phyloP scores from a whole-genome alignment of 2,329 filamentous ascomycete species.

The Pseudohalonectria lignicola region DNA sequence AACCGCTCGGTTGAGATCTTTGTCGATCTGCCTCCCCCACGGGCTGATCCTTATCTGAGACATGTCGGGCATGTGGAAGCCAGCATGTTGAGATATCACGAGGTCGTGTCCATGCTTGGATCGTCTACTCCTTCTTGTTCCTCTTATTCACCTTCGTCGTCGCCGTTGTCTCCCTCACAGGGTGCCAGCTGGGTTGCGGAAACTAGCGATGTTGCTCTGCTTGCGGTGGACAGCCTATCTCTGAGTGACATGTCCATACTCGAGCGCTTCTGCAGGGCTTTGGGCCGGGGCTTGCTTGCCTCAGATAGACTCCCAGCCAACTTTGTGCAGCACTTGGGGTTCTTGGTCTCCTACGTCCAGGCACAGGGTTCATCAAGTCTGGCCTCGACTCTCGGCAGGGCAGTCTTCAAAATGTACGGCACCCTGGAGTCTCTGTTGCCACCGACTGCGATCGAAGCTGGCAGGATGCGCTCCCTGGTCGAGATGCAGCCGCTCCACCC shows the following conservation, averaged over 20 bases:
- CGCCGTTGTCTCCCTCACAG: too few relatives aligned
- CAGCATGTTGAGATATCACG: slow-evolving; percentile 33
- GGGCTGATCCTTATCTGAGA: slow-evolving; percentile 19
- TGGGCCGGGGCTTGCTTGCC: neutral
- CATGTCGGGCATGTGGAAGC: slow-evolving; percentile 37
- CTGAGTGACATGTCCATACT: slow-evolving; percentile 31
- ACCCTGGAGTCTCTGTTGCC: too few relatives aligned
- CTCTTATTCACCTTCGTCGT: too few relatives aligned
- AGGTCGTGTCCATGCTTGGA: slow-evolving; percentile 20
- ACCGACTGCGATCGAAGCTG: neutral
- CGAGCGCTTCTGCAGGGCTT: slow-evolving; percentile 11
- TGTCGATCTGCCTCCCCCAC: slow-evolving; percentile 38
- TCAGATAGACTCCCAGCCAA: neutral
- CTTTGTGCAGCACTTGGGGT: slow-evolving; percentile 7
- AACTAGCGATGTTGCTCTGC: slow-evolving; percentile 19
- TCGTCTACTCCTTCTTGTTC: too few relatives aligned
- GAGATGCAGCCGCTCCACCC: slow-evolving; percentile 42
- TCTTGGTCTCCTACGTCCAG: slow-evolving; percentile 11
- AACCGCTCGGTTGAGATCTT: slow-evolving; percentile 90
- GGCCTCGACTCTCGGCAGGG: slow-evolving; percentile 1
- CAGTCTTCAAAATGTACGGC: slow-evolving; percentile 1
- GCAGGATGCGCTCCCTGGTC: slow-evolving; percentile 4
- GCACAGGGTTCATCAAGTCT: neutral
- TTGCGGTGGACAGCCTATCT: slow-evolving; percentile 36
- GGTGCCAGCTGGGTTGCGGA: slow-evolving; percentile 8